Evolutionary conservation across 2,329 filamentous ascomycete species (phyloP), one percentile per base, ranked within the genome.

Genomic region (Corinectria fuckeliana): DNA sequence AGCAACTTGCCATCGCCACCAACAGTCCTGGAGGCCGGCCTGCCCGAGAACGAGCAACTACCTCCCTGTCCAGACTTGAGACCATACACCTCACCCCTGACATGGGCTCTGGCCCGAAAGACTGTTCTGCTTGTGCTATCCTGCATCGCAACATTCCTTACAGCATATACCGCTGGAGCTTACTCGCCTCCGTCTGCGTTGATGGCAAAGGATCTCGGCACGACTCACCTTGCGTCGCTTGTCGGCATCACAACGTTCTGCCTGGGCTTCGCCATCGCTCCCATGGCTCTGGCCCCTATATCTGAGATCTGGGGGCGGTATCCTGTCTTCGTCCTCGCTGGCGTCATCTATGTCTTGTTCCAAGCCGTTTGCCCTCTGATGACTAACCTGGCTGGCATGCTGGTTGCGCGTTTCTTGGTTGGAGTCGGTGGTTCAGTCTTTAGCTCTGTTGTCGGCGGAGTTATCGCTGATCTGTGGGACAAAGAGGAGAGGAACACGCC

Each of bases 371-470:
- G 91, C 71, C 91, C 90, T 4, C 80, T 91, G 0, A 91, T 92
- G 5, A 80, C 82, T 0, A 85, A 85, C 2, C 86, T 91, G 62
- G 85, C 85, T 0, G 92, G 90, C 3, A 90, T 97, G 84, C 74
- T 96, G 0, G 76, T 93, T 2, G 85, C 88, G 0, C 85, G 93
- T 1, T 91, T 97, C 72, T 82, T 95, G 45, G 84, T 88, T 9
- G 93, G 93, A 1, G 86, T 88, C n/a, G 91, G 91, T 6, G 89
- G 86, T 5, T 92, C 88, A 48, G 88, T 83, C 0, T 96, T 96
- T 72, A 92, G 90, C 42, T 95, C 92, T 20, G 93, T 97, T 83
- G 90, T 96, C 0, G 93, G 93, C n/a, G 93, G 93, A 3, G 91
- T 97, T 4, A 89, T 97, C 38, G 90, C 90, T 50, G 93, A 97